A percentile compares a stretch with the other conserved stretches of the same genome.
Conservation (phyloP, 2,329 filamentous ascomycete genomes). For the Talaromyces sp. region DNA sequence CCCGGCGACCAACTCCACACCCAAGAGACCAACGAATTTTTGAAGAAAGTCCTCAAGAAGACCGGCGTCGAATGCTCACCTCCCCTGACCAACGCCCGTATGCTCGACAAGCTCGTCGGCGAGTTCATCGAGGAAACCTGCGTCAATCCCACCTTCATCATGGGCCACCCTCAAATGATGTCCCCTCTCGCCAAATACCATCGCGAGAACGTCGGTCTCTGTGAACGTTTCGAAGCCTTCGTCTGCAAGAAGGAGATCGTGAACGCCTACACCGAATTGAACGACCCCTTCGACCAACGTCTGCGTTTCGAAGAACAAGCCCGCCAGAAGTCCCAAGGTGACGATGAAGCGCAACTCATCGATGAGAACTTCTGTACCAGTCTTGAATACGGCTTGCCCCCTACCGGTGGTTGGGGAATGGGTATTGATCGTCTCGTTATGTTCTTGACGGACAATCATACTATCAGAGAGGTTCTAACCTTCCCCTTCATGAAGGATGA, state of each 20-base stretch:
- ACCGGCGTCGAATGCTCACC: slow-evolving; percentile 85
- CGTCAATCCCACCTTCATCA: slow-evolving; percentile 90
- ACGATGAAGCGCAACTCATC: slow-evolving; percentile 92
- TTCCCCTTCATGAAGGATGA: slow-evolving; percentile 99
- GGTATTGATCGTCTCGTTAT: slow-evolving; percentile 92
- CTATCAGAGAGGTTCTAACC: slow-evolving; percentile 90
- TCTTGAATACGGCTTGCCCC: slow-evolving; percentile 86
- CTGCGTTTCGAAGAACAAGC: slow-evolving; percentile 93
- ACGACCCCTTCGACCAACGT: slow-evolving; percentile 93
- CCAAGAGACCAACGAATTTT: slow-evolving; percentile 81
- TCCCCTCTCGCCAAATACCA: slow-evolving; percentile 95
- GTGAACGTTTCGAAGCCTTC: slow-evolving; percentile 96
- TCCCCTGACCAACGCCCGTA: slow-evolving; percentile 87
- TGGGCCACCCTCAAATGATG: slow-evolving; percentile 83
- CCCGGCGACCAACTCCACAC: slow-evolving; percentile 87
- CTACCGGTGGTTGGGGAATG: slow-evolving; percentile 95
- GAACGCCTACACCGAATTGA: slow-evolving; percentile 97
- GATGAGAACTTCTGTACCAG: slow-evolving; percentile 94
- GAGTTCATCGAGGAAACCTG: slow-evolving; percentile 95
- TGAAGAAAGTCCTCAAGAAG: slow-evolving; percentile 81
- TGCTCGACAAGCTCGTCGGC: slow-evolving; percentile 92
- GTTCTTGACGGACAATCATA: slow-evolving; percentile 95
- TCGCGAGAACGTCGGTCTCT: slow-evolving; percentile 75
- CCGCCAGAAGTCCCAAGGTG: slow-evolving; percentile 90
- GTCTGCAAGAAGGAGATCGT: slow-evolving; percentile 96